phyloP scores from a whole-genome alignment of 2,329 filamentous ascomycete genomes.

The Erysiphe pulchra region DNA sequence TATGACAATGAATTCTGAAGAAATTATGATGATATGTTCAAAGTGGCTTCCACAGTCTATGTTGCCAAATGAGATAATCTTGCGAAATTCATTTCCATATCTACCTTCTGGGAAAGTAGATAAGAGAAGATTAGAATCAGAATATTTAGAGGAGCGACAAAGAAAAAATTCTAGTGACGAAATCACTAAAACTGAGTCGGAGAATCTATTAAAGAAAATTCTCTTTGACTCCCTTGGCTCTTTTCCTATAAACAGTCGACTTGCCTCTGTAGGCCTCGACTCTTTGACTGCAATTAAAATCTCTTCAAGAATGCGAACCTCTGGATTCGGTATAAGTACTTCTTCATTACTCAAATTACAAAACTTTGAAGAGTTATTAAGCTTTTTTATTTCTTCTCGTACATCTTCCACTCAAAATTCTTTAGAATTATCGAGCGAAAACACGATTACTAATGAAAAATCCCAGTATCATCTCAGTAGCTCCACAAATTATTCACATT shows the following conservation, averaged over 20 bases:
- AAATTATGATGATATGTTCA: constrained; percentile 33
- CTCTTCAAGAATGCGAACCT: constrained; percentile 33
- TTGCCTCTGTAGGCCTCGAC: constrained; percentile 34
- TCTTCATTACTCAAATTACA: constrained; percentile 33
- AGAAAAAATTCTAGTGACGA: constrained; percentile 3
- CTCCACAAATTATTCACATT: constrained; percentile 18
- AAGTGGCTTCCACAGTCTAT: constrained; percentile 64
- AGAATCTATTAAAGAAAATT: constrained; percentile 4
- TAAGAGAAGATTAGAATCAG: constrained; percentile 31
- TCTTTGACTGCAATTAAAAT: constrained; percentile 37
- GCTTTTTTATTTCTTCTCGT: constrained; percentile 7
- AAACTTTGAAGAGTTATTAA: constrained; percentile 17
- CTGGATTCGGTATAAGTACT: constrained; percentile 29
- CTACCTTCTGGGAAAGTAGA: constrained; percentile 70
- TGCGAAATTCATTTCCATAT: constrained; percentile 40
- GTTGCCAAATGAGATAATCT: constrained; percentile 49
- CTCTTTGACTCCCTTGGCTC: constrained; percentile 8
- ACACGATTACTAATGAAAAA: neutral
- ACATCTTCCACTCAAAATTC: neutral
- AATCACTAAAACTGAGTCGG: constrained; percentile 9
- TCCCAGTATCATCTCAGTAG: constrained; percentile 3
- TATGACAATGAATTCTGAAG: constrained; percentile 14
- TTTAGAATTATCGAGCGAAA: neutral
- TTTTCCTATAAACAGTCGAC: constrained; percentile 14
- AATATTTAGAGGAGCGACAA: constrained; percentile 19